These are phyloP conservation scores for Westerdykella aurantiaca DNA, from an alignment of 2,329 filamentous ascomycete species.

Conservation along the genomic window DNA sequence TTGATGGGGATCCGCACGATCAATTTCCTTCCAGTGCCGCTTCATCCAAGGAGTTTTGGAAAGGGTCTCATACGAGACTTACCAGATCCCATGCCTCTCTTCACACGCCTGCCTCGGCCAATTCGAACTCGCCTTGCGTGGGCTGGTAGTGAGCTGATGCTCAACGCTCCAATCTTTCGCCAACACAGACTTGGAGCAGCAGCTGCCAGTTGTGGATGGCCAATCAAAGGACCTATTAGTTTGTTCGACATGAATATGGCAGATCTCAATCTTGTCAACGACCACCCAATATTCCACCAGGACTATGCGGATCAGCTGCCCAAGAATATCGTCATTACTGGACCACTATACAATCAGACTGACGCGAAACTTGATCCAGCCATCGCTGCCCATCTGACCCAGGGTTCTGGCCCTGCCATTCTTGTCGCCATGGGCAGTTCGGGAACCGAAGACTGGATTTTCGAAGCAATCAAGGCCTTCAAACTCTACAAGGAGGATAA, in stretches of 20 bases:
- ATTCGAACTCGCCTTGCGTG: conserved; percentile 22
- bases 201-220: conserved; percentile 24
- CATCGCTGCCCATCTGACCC: conserved; percentile 21
- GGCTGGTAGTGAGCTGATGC: conserved; percentile 23
- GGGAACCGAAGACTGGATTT: conserved; percentile 26
- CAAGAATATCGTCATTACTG: conserved; percentile 27
- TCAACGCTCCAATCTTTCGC: conserved; percentile 29
- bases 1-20: conserved; percentile 28
- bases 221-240: conserved; percentile 23
- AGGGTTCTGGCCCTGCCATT: conserved; percentile 18
- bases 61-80: conserved; percentile 29
- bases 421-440: conserved; percentile 30
- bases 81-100: conserved; percentile 28
- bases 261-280: conserved; percentile 31
- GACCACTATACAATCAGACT: conserved; percentile 22
- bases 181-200: conserved; percentile 28
- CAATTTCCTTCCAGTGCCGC: conserved; percentile 28
- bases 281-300: conserved; percentile 28
- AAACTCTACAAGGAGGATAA: conserved; percentile 18
- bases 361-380: conserved; percentile 21
- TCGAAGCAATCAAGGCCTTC: conserved; percentile 28
- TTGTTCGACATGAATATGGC: conserved; percentile 34
- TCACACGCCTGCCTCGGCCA: conserved; percentile 26
- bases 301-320: conserved; percentile 27
- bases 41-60: conserved; percentile 23